phyloP scores from a whole-genome alignment of 2,329 filamentous ascomycete species.

The Apiospora arundinis region DNA sequence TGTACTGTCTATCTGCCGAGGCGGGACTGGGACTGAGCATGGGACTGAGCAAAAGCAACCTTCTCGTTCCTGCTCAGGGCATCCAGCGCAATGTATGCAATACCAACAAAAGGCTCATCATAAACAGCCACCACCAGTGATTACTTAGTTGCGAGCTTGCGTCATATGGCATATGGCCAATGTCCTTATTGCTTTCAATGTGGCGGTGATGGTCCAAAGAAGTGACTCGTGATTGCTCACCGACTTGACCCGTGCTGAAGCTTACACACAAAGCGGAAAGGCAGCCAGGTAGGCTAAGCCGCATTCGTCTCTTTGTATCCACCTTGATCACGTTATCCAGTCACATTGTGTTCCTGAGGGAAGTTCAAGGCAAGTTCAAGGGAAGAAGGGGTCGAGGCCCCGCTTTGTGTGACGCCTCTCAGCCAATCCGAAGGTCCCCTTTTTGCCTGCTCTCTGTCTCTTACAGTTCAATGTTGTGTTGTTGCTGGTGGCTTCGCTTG shows the following conservation, averaged over 20 bases:
- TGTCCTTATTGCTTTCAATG: neutral
- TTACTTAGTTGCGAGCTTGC: neutral
- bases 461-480: no score
- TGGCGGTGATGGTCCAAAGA: neutral
- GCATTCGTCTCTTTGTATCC: neutral
- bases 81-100: neutral
- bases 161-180: neutral
- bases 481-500: no score
- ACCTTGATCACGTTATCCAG: neutral
- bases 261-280: slow-evolving; percentile 9
- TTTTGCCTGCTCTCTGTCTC: neutral
- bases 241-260: slow-evolving; percentile 13
- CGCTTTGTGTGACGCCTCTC: neutral
- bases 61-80: neutral
- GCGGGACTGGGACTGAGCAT: no score
- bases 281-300: neutral
- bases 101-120: neutral
- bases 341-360: neutral
- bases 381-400: neutral
- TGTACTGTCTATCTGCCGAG: neutral
- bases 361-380: no score
- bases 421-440: neutral
- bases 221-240: slow-evolving; percentile 21
- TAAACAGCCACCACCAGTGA: neutral
- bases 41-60: no score